Evolutionary conservation across 2,329 filamentous ascomycete species (phyloP).

Genomic region (Fusarium sp.): DNA sequence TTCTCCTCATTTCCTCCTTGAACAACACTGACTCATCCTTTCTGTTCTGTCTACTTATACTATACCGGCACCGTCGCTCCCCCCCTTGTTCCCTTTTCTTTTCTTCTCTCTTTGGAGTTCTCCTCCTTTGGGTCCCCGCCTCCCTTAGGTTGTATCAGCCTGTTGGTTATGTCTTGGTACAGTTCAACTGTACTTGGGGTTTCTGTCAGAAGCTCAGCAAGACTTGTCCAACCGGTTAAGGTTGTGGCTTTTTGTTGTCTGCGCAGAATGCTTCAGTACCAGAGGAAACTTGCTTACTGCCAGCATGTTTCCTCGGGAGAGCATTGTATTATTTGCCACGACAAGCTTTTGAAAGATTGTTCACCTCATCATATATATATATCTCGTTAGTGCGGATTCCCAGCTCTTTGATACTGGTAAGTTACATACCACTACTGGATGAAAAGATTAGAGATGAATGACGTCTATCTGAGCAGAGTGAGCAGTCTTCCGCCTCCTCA

Average conservation of each 20-base stretch:
- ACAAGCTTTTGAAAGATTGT: too few species aligned
- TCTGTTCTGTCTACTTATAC: background rate
- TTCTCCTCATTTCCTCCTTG: background rate
- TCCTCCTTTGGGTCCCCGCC: background rate
- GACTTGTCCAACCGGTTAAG: background rate
- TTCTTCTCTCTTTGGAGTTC: background rate
- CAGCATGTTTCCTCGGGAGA: too few species aligned
- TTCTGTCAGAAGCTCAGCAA: background rate
- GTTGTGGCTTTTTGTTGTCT: background rate
- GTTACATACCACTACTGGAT: background rate
- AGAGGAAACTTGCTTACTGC: too few species aligned
- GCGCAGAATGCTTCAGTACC: too few species aligned
- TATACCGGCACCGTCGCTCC: background rate
- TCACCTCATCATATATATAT: background rate
- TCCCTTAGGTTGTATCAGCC: background rate
- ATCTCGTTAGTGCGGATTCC: too few species aligned
- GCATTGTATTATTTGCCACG: too few species aligned
- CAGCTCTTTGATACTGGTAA: background rate
- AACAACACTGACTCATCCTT: background rate
- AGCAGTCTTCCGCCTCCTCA: fast-evolving
- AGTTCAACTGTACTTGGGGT: background rate
- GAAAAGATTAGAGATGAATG: background rate
- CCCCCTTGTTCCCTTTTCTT: background rate
- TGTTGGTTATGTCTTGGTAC: background rate
- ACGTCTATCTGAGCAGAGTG: background rate